Percentiles rank a stretch among this genome's conserved stretches.
Conservation (phyloP, 2,329 filamentous ascomycete species). For the Pseudogymnoascus sp. region DNA sequence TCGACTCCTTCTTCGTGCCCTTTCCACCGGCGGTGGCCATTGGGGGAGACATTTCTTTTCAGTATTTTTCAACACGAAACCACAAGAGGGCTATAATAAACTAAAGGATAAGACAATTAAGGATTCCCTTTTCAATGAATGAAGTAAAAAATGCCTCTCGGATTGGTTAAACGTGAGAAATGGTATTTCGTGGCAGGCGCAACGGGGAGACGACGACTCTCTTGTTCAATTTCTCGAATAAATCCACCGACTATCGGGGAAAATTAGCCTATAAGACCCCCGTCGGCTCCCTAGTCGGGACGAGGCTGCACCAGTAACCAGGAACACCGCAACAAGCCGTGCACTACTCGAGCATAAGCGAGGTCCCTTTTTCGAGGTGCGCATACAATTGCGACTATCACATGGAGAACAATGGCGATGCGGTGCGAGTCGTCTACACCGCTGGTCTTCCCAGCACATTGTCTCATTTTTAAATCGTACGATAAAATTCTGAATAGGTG, state of each 20-base stretch:
- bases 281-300: background rate
- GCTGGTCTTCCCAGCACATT: background rate
- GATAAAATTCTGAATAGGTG: background rate
- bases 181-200: background rate
- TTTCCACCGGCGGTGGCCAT: constrained; percentile 38
- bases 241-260: constrained; percentile 6
- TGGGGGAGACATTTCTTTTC: constrained; percentile 10
- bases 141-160: background rate
- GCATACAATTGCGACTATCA: background rate
- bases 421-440: background rate
- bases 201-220: background rate
- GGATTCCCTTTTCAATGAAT: background rate
- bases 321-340: background rate
- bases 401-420: background rate
- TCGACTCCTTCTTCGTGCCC: constrained; percentile 77
- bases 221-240: constrained; percentile 7
- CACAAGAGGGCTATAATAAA: background rate
- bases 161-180: background rate
- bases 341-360: background rate
- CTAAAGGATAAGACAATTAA: constrained; percentile 9
- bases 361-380: background rate
- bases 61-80: constrained; percentile 3
- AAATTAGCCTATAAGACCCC: background rate
- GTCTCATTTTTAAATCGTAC: background rate
- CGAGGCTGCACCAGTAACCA: constrained; percentile 6